A percentile compares a stretch with the other conserved stretches of the same genome.
Evolutionary conservation across 495 filamentous ascomycete species (phyloP).

Genomic region (Alectoria sarmentosa): DNA sequence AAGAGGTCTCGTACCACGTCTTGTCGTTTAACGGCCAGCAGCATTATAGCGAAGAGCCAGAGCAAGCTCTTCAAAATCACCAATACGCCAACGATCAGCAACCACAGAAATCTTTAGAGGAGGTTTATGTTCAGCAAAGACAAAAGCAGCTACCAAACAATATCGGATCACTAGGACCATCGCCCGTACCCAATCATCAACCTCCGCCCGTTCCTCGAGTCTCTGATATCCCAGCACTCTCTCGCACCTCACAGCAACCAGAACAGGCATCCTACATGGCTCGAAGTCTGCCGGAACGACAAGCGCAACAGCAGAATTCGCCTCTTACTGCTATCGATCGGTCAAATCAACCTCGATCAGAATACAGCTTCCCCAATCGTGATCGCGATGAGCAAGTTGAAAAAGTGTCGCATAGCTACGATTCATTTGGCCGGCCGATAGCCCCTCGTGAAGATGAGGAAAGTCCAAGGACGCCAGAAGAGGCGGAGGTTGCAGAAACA

Average conservation of each 20-base stretch:
- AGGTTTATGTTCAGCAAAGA: conserved; percentile 41
- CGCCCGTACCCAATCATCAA: conserved; percentile 39
- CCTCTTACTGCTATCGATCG: conserved; percentile 36
- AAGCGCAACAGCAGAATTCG: conserved; percentile 34
- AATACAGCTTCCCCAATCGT: conserved; percentile 24
- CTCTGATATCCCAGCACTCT: conserved; percentile 36
- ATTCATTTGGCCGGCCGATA: conserved; percentile 47
- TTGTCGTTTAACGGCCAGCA: conserved; percentile 43
- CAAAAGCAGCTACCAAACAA: conserved; percentile 41
- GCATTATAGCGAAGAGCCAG: conserved; percentile 33
- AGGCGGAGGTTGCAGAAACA: conserved; percentile 41
- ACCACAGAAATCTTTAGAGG: conserved; percentile 43
- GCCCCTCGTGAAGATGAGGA: conserved; percentile 38
- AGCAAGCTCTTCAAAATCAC: conserved; percentile 37
- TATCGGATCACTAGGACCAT: conserved; percentile 38
- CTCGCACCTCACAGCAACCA: conserved; percentile 34
- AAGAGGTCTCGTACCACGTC: conserved; percentile 50
- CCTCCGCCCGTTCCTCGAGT: conserved; percentile 41
- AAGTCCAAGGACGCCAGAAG: conserved; percentile 26
- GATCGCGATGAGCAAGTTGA: conserved; percentile 42
- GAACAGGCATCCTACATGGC: conserved; percentile 27
- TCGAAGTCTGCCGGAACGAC: conserved; percentile 33
- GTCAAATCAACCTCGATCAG: conserved; percentile 37
- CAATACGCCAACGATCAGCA: conserved; percentile 38
- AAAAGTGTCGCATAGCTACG: conserved; percentile 50